Evolutionary conservation across 768 basidiomycete species (phyloP), one percentile per base, ranked within the genome.

Genomic region (Boletus subparvulus): DNA sequence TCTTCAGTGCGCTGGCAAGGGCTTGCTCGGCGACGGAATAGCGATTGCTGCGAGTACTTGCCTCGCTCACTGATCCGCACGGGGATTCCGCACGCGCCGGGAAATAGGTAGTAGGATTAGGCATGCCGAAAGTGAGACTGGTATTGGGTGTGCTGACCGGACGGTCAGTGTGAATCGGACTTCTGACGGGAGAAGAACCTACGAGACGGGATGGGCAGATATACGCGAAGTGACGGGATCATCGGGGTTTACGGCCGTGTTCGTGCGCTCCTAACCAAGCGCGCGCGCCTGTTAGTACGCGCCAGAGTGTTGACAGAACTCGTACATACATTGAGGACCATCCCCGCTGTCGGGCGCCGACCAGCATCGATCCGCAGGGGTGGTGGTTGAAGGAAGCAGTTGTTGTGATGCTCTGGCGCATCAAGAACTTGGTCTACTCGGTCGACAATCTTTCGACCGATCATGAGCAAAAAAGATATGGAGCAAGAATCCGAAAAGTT

Each of bases 11-110:
- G 49, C 63, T 60, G 47, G 66, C 68, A 39, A 83, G 75, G 30
- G 74, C 74, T 43, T 69, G 69, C 69, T 82, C 80, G 30, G 78
- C 80, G 28, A 66, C 55, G 3, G 73, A 71, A 62, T 83, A 81
- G 37, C 82, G 78, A n/a, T 59, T 68, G 47, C 68, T 64, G 54
- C 76, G 70, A 50, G 69, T 59, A 59, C 63, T 62, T 12, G 60
- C 52, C 56, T 67, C 65, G 58, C 65, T 61, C 28, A 51, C 42
- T 16, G 71, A 73, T 73, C 63, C 67, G 55, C 71, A 63, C 4
- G 61, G 45, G 19, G 66, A 69, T 37, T 58, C 67, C 2, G 42
- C 43, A 33, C 51, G 50, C 12, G 21, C 46, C 19, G 47, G 58
- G 44, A n/a, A 50, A 33, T 30, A 24, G 19, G 56, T 54, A 19